Evolutionary conservation across 192 early-diverging fungal species (phyloP).

Genomic region (Polychytrium aggregatum): DNA sequence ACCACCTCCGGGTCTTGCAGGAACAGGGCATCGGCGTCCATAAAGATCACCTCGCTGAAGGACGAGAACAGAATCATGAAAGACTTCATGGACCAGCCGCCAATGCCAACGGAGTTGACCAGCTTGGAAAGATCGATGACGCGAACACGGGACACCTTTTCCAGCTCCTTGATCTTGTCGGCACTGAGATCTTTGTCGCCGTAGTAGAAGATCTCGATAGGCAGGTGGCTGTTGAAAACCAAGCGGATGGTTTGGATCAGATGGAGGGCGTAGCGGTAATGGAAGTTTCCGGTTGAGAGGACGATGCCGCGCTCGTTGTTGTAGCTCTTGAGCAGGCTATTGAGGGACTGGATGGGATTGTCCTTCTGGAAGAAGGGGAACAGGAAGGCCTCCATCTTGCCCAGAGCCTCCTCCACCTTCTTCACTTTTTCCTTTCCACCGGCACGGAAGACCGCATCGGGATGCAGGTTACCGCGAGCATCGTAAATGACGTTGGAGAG

Average conservation of each 20-base stretch:
- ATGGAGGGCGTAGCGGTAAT: too few species aligned
- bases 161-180: constrained; percentile 16
- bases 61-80: constrained; percentile 31
- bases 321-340: too few species aligned
- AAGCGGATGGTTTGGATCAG: too few species aligned
- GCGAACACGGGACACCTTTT: constrained; percentile 12
- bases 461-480: too few species aligned
- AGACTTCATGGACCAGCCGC: constrained; percentile 2
- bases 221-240: constrained; percentile 13
- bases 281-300: not conserved
- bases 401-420: too few species aligned
- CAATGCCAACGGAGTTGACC: too few species aligned
- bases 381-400: too few species aligned
- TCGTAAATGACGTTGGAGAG: too few species aligned
- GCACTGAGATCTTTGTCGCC: constrained; percentile 14
- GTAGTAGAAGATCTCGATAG: constrained; percentile 47
- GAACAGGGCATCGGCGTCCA: constrained; percentile 60
- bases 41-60: constrained; percentile 51
- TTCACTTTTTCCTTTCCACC: too few species aligned
- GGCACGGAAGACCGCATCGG: too few species aligned
- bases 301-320: not conserved
- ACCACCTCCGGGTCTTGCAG: constrained; percentile 42
- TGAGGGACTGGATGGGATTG: too few species aligned
- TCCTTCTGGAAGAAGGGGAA: too few species aligned
- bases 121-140: constrained; percentile 18